Conservation (phyloP, 352 stramenopile species). For the Phytophthora nicotianae region DNA sequence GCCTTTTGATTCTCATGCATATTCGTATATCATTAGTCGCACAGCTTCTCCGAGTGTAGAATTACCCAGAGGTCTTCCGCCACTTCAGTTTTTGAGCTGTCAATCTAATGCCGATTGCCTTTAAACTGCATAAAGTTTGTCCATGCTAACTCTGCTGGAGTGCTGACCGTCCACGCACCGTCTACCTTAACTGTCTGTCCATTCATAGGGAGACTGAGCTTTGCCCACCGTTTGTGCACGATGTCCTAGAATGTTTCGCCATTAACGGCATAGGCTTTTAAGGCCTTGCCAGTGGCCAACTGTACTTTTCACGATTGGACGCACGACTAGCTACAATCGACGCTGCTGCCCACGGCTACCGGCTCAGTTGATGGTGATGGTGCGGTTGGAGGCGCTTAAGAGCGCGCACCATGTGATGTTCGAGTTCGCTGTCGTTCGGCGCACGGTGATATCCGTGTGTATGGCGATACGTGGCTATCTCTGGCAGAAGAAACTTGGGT, state of each 20-base stretch:
- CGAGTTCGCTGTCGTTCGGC: background rate
- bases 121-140: constrained; percentile 15
- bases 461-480: background rate
- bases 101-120: background rate
- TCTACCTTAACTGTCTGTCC: constrained; percentile 5
- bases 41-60: constrained; percentile 6
- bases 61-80: constrained; percentile 4
- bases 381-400: background rate
- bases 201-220: constrained; percentile 2
- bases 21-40: background rate
- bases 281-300: background rate
- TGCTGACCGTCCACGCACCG: background rate
- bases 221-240: constrained; percentile 6
- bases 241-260: constrained; percentile 9
- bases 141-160: background rate
- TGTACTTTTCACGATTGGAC: background rate
- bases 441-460: background rate
- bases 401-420: background rate
- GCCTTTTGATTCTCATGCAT: background rate
- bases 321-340: background rate
- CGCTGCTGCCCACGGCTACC: background rate
- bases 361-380: background rate
- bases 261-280: constrained; percentile 11
- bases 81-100: constrained; percentile 5
- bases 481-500: background rate